Base-by-base conservation (phyloP, 2,329 filamentous ascomycete genomes). In the Aspergillus sp. region DNA sequence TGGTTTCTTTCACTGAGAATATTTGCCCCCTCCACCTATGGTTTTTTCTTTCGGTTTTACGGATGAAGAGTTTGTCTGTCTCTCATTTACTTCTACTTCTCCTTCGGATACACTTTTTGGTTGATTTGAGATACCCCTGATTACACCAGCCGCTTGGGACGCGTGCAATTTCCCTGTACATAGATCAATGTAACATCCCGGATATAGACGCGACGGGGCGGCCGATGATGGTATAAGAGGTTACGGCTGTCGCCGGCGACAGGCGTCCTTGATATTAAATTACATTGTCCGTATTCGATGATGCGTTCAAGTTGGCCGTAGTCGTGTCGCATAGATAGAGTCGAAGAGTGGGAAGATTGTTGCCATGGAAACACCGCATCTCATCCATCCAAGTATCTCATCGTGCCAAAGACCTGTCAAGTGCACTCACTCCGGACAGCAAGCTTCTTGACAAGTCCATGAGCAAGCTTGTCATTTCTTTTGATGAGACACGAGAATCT, bases 61-160 rank as follows among this genome's bases (percentile, higher is more conserved):
- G 51, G 51, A 58, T 59, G 58, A 57, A 51, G 36, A n/a, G 45
- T 47, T 21, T 38, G 59, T 62, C 56, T 57, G 42, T 46, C 54
- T 52, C 49, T 56, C 52, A 46, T 52, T 51, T 55, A 51, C 44
- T 48, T 56, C 54, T 50, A 23, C 47, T 21, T 55, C 59, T 59
- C 54, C 58, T 23, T 58, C 61, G 59, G 52, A 59, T 53, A 48
- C 21, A 36, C 44, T 57, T 55, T 29, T 64, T 64, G 60, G 65
- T 63, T 62, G 58, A 54, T 57, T 67, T 70, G 66, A 70, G 67
- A 70, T 71, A 71, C 67, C 67, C 66, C 66, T 65, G 61, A 63
- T 68, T 63, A 69, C 61, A 67, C 64, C 65, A 62, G 62, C 63
- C 63, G 56, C 56, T 59, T 58, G 54, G 64, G 59, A 63, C 63